A percentile compares a stretch with the other conserved stretches of the same genome.
phyloP scores from a whole-genome alignment of 208 protist genomes.

The Acanthamoeba royreba region DNA sequence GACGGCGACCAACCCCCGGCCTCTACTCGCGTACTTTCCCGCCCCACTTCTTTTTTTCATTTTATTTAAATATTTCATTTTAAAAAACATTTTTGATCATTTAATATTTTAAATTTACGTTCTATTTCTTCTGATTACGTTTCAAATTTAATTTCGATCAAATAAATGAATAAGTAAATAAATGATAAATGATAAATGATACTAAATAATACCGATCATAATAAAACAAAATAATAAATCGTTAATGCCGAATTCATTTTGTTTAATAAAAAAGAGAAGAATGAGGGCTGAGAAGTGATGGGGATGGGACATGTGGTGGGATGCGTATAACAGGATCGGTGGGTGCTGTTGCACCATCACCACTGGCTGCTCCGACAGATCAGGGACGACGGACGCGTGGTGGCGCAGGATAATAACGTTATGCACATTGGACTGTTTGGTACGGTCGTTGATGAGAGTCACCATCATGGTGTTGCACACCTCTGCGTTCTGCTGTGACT shows the following conservation, averaged over 20 bases:
- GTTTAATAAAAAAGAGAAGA: too few relatives aligned
- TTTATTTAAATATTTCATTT: too few relatives aligned
- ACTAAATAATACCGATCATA: too few relatives aligned
- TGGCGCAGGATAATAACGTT: neutral
- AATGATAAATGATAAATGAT: too few relatives aligned
- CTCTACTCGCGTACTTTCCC: neutral
- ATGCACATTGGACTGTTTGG: too few relatives aligned
- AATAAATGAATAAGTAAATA: too few relatives aligned
- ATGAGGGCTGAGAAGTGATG: too few relatives aligned
- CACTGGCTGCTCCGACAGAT: neutral
- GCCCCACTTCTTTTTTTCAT: neutral
- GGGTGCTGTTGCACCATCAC: constrained; percentile 37
- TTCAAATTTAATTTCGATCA: neutral
- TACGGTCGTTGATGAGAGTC: neutral
- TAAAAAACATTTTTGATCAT: neutral
- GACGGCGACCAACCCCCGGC: neutral
- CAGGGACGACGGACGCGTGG: neutral
- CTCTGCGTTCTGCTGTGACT: too few relatives aligned
- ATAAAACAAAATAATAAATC: too few relatives aligned
- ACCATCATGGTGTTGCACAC: neutral
- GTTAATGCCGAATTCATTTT: too few relatives aligned
- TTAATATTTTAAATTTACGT: neutral
- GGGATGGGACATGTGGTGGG: neutral
- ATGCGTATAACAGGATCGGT: neutral
- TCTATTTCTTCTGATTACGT: neutral